These are phyloP conservation scores for Curvularia hawaiiensis DNA, from an alignment of 2,329 filamentous ascomycete species.

Conservation along the genomic window DNA sequence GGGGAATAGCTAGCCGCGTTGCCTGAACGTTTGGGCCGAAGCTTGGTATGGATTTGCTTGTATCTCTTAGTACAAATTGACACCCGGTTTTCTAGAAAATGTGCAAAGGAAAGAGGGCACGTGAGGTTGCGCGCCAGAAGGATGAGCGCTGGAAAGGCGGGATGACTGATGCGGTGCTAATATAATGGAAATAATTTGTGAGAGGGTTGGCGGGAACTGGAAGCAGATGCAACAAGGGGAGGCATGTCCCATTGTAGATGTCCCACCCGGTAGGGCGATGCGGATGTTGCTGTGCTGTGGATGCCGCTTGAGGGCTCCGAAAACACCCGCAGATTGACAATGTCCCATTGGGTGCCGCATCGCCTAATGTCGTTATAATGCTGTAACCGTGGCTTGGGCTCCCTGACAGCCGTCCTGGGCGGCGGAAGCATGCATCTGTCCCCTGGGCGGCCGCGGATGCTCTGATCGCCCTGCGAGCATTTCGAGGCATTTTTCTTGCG, in stretches of 20 bases:
- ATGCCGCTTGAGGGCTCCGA: constrained; percentile 2
- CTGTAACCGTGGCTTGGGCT: constrained; percentile 1
- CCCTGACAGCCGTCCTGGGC: not conserved
- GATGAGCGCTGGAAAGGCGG: not conserved
- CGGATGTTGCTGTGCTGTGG: not conserved
- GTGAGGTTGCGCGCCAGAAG: not conserved
- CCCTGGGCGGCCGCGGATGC: constrained; percentile 2
- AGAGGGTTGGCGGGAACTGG: not conserved
- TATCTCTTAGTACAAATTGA: constrained; percentile 1
- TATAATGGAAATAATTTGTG: not conserved
- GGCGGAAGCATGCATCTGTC: not conserved
- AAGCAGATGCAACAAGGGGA: not conserved
- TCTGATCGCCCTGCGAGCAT: not conserved
- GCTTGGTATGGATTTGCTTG: constrained; percentile 1
- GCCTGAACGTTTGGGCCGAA: not conserved
- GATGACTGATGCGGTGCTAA: not conserved
- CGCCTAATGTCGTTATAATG: constrained; percentile 1
- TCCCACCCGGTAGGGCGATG: constrained; percentile 4
- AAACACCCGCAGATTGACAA: constrained; percentile 5
- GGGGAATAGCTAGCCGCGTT: constrained; percentile 1
- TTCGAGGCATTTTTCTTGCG: constrained; percentile 8
- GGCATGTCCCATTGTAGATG: constrained; percentile 9
- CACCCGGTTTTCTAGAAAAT: not conserved
- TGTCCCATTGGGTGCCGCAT: not conserved
- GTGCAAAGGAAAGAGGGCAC: not conserved